phyloP scores from a whole-genome alignment of 2,329 filamentous ascomycete genomes.

The Xylaria multiplex region DNA sequence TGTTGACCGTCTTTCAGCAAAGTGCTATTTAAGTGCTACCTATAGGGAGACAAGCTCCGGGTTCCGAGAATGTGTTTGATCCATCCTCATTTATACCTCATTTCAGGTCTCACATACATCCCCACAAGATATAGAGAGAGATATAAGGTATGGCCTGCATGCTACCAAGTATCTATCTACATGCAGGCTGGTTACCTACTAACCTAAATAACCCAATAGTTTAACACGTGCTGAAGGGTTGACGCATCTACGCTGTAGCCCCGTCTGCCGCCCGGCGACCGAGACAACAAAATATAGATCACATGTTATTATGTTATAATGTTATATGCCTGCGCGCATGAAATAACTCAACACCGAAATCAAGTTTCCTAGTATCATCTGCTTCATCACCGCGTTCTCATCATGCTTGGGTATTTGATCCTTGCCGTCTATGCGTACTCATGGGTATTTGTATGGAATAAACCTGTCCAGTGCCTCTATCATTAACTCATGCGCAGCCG shows the following conservation, averaged over 20 bases:
- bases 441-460: conserved; percentile 30
- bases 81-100: neutral
- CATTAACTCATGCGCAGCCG: conserved; percentile 28
- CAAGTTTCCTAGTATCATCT: neutral
- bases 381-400: conserved; percentile 11
- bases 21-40: too few relatives aligned
- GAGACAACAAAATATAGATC: neutral
- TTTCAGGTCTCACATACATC: too few relatives aligned
- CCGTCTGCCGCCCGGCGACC: too few relatives aligned
- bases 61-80: neutral
- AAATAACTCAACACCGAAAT: neutral
- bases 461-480: conserved; percentile 5
- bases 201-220: too few relatives aligned
- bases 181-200: too few relatives aligned
- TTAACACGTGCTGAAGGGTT: too few relatives aligned
- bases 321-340: neutral
- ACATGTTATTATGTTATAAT: neutral
- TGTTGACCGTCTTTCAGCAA: neutral
- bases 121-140: too few relatives aligned
- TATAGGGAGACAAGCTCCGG: neutral
- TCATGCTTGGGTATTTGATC: conserved; percentile 23
- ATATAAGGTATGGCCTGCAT: too few relatives aligned
- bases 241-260: too few relatives aligned
- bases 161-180: too few relatives aligned
- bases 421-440: conserved; percentile 14